Evolutionary conservation across 2,329 filamentous ascomycete species (phyloP).

Genomic region (Colletotrichum eremochloae): DNA sequence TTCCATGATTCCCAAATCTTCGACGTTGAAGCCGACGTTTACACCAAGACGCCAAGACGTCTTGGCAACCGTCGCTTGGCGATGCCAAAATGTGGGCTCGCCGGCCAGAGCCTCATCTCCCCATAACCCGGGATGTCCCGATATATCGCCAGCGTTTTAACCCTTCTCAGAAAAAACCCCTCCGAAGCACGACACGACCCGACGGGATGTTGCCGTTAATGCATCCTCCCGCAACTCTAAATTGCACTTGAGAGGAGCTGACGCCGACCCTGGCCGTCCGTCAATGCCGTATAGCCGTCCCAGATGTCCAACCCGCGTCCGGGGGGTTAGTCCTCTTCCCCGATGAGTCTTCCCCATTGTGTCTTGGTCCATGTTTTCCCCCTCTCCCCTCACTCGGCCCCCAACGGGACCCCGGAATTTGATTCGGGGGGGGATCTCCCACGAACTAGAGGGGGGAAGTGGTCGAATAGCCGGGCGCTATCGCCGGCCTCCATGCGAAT

Average conservation of each 20-base stretch:
- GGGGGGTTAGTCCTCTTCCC: constrained; percentile 2
- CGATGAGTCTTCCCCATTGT: not conserved
- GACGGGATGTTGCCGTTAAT: constrained; percentile 2
- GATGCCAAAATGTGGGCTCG: constrained; percentile 18
- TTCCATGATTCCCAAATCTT: not conserved
- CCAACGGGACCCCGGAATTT: not conserved
- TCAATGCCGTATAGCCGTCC: constrained; percentile 11
- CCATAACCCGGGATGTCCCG: constrained; percentile 8
- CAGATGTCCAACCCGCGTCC: constrained; percentile 1
- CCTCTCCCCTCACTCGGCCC: not conserved
- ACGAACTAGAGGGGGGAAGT: not conserved
- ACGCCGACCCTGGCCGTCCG: not conserved
- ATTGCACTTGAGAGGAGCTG: not conserved
- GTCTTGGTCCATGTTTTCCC: not conserved
- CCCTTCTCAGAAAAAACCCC: not conserved
- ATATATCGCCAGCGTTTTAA: not conserved
- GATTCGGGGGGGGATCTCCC: not conserved
- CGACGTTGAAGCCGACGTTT: not conserved
- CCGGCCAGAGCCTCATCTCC: constrained; percentile 37
- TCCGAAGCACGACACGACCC: not conserved
- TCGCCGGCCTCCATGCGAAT: not conserved
- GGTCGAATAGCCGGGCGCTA: not conserved
- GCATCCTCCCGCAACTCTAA: constrained; percentile 28
- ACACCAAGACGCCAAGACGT: constrained; percentile 31
- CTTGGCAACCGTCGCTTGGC: constrained; percentile 32